Percentiles rank a stretch among this genome's conserved stretches.
Evolutionary conservation across 768 basidiomycete species (phyloP).

Genomic region (Favolaschia claudopus): DNA sequence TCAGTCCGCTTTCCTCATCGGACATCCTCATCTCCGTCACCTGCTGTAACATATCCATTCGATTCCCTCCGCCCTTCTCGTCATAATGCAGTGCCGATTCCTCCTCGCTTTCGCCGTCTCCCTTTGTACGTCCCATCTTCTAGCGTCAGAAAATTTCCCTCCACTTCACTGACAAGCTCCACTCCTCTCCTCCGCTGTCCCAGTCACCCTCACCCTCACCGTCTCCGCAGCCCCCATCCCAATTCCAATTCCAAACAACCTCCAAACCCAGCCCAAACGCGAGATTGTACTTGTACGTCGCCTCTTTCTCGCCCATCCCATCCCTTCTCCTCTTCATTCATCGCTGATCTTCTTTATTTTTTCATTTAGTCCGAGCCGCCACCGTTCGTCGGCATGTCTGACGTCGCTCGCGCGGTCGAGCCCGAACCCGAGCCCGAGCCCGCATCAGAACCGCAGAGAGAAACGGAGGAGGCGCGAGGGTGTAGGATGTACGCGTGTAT

Average conservation of each 20-base stretch:
- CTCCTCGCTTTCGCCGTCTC: conserved; percentile 7
- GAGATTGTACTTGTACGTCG: conserved; percentile 7
- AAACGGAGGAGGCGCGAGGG: background rate
- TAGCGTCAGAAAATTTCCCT: background rate
- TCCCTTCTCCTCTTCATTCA: background rate
- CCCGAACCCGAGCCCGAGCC: background rate
- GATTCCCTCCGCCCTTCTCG: background rate
- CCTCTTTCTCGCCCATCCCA: background rate
- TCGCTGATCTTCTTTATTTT: background rate
- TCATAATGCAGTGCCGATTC: conserved; percentile 14
- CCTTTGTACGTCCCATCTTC: background rate
- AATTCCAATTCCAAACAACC: background rate
- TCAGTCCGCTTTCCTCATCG: background rate
- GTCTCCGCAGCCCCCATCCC: conserved; percentile 9
- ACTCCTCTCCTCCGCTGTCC: no score
- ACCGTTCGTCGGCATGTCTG: conserved; percentile 2
- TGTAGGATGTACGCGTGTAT: conserved; percentile 13
- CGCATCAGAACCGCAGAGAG: no score
- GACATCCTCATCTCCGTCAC: background rate
- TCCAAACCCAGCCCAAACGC: background rate
- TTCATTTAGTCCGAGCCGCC: background rate
- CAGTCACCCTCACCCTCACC: background rate
- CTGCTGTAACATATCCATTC: background rate
- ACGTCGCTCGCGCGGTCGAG: conserved; percentile 1
- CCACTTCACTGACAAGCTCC: no score